Conservation (phyloP, 2,329 filamentous ascomycete species). For the Fusarium albosuccineum region DNA sequence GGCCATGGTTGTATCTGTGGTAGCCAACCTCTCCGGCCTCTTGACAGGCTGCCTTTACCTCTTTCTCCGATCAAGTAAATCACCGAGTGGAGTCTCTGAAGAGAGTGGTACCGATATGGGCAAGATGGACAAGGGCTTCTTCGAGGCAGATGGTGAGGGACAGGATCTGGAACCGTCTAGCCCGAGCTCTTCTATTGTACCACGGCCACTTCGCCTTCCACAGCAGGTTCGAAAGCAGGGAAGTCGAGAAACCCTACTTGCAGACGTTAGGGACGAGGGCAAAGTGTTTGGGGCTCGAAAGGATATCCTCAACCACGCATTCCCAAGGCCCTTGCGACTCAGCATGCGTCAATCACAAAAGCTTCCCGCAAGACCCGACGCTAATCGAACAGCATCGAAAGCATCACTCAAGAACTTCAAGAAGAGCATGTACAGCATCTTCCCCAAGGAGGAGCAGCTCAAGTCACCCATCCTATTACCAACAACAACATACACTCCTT, state of each 20-base stretch:
- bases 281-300: constrained; percentile 45
- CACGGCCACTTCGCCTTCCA: constrained; percentile 25
- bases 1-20: constrained; percentile 74
- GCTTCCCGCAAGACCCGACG: constrained; percentile 31
- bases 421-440: constrained; percentile 46
- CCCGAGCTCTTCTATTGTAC: constrained; percentile 21
- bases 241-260: constrained; percentile 30
- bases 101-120: constrained; percentile 25
- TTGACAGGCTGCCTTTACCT: constrained; percentile 75
- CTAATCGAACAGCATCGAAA: constrained; percentile 34
- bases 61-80: constrained; percentile 74
- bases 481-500: constrained; percentile 59
- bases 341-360: constrained; percentile 39
- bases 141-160: constrained; percentile 34
- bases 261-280: constrained; percentile 50
- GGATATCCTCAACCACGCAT: constrained; percentile 34
- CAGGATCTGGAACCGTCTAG: constrained; percentile 28
- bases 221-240: constrained; percentile 22
- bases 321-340: constrained; percentile 34
- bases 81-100: constrained; percentile 65
- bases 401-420: constrained; percentile 42
- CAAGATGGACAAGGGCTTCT: constrained; percentile 1
- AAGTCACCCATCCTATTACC: constrained; percentile 57
- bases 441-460: constrained; percentile 34
- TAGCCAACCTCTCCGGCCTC: constrained; percentile 74